Evolutionary conservation across 208 protist species (phyloP), one percentile per base, ranked within the genome.

Genomic region (Angomonas ambiguus): DNA sequence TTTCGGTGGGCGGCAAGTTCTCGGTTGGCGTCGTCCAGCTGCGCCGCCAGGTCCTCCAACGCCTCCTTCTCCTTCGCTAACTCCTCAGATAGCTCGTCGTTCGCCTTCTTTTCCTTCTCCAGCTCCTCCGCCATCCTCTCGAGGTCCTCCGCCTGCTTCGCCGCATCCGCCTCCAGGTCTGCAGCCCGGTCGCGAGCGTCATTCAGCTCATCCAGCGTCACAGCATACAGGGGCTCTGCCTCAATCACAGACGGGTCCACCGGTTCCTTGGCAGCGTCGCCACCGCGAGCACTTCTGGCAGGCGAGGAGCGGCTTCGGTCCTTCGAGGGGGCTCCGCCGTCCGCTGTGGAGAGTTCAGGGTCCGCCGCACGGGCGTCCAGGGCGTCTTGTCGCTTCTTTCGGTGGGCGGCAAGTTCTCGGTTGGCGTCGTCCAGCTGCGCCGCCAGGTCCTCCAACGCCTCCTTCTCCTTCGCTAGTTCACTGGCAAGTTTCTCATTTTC

Each of bases 391-490:
- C 22, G n/a, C 22, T 56, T 56, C 49, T 16, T 5, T 11, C 11
- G 49, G 25, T 56, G n/a, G 18, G n/a, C 11, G n/a, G 11, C n/a
- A 8, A 56, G n/a, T 22, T 25, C 22, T 8, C 25, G 6, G n/a
- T 28, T 28, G n/a, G 11, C 49, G 49, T 56, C 49, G 22, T 16
- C 49, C 8, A 56, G 49, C 49, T 5, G 8, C 10, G 11, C 49
- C 8, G 11, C 8, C 49, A 27, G n/a, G 25, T 16, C 49, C 5
- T 56, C n/a, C 49, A 28, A 5, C 49, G 11, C 22, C 10, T 16
- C 49, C 49, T 45, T 45, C 49, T 56, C 49, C n/a, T 56, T 56
- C 49, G 49, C 49, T 11, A 56, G 49, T 8, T 56, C 49, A 22
- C 6, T 22, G 10, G n/a, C 49, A 56, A 56, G 49, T 28, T 56